These are phyloP conservation scores for Priceomyces melissophilus DNA, from an alignment of 805 yeast species.

Conservation along the genomic window DNA sequence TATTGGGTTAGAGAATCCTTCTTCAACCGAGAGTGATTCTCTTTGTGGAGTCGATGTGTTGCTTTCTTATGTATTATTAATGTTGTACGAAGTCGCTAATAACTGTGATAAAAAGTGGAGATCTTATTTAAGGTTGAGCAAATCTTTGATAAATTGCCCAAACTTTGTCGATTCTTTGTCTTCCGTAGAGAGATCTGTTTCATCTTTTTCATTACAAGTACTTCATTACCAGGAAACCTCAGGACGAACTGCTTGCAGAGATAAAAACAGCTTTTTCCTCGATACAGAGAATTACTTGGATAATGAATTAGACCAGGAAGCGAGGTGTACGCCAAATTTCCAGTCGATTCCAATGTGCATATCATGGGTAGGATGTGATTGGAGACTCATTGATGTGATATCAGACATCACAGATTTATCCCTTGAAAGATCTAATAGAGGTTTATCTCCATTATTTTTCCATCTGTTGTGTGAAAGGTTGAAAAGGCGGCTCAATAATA, in stretches of 20 bases:
- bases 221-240: slow-evolving; percentile 23
- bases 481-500: slow-evolving; percentile 9
- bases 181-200: slow-evolving; percentile 15
- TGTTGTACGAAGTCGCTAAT: slow-evolving; percentile 24
- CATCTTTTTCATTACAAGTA: slow-evolving; percentile 21
- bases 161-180: slow-evolving; percentile 16
- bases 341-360: not conserved
- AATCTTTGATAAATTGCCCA: slow-evolving; percentile 12
- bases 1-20: slow-evolving; percentile 1
- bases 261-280: slow-evolving; percentile 19
- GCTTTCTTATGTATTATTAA: slow-evolving; percentile 18
- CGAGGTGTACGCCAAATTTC: too few relatives aligned
- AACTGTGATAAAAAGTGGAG: slow-evolving; percentile 22
- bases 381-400: slow-evolving; percentile 18
- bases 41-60: slow-evolving; percentile 14
- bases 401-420: slow-evolving; percentile 33
- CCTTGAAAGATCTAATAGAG: slow-evolving; percentile 17
- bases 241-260: slow-evolving; percentile 29
- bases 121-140: slow-evolving; percentile 16
- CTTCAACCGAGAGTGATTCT: not conserved
- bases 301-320: not conserved
- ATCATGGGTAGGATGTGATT: slow-evolving; percentile 34
- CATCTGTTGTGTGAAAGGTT: slow-evolving; percentile 13
- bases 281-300: slow-evolving; percentile 11
- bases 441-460: slow-evolving; percentile 13